A percentile compares a stretch with the other conserved stretches of the same genome.
Conservation (phyloP, 352 stramenopile genomes). For the Pythium apleroticum region DNA sequence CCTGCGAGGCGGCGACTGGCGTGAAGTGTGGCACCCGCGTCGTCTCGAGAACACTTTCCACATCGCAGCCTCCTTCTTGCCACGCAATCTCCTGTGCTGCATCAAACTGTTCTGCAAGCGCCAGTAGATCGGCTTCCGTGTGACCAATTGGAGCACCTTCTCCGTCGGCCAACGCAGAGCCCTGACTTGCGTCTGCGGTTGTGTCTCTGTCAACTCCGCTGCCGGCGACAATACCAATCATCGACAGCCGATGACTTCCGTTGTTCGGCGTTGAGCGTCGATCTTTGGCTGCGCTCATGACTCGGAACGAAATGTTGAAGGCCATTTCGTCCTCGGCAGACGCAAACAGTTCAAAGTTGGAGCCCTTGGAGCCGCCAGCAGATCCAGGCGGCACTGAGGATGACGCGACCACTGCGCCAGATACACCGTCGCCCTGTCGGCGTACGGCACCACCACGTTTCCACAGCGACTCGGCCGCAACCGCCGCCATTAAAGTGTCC, state of each 20-base stretch:
- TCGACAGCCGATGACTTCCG: conserved; percentile 8
- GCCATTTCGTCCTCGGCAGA: conserved; percentile 33
- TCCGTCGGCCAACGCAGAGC: not conserved
- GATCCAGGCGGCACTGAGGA: not conserved
- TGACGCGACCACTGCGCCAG: not conserved
- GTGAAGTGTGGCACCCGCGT: no score
- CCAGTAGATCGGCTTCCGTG: not conserved
- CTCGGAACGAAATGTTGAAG: conserved; percentile 36
- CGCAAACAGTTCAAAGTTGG: conserved; percentile 26
- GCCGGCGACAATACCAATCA: conserved; percentile 9
- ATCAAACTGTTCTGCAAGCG: not conserved
- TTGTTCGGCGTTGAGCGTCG: conserved; percentile 5
- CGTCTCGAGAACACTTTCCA: not conserved
- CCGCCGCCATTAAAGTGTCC: conserved; percentile 1
- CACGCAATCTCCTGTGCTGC: not conserved
- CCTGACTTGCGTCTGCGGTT: not conserved
- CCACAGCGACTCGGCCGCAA: conserved; percentile 50
- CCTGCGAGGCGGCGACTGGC: not conserved
- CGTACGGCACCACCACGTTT: conserved; percentile 37
- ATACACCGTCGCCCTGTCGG: conserved; percentile 3
- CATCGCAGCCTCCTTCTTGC: not conserved
- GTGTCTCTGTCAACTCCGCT: not conserved
- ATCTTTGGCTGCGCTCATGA: conserved; percentile 33
- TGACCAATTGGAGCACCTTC: not conserved
- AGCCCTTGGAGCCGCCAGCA: not conserved